Evolutionary conservation across 371 early-diverging fungal species (phyloP).

Genomic region (Rhizopus sp.): DNA sequence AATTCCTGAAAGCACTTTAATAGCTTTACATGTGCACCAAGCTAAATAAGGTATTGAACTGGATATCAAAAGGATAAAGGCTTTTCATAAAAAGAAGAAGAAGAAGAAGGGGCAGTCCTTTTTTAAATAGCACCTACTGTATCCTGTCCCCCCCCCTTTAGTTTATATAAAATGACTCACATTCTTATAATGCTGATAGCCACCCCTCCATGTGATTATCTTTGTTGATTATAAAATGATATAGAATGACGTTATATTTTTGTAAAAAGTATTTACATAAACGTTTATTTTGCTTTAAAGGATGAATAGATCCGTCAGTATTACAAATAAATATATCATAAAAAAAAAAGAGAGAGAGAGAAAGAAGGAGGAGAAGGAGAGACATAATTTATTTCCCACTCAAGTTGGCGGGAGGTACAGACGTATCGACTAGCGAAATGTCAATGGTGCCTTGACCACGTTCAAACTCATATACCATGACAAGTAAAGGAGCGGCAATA

Average conservation of each 20-base stretch:
- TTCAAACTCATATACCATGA: constrained; percentile 58
- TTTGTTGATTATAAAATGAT: not conserved
- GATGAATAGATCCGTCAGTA: not conserved
- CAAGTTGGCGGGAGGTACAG: not conserved
- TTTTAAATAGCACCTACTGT: too few relatives aligned
- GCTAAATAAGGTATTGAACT: too few relatives aligned
- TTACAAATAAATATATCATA: not conserved
- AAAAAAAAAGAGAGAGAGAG: not conserved
- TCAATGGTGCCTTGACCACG: constrained; percentile 49
- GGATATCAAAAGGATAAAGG: too few relatives aligned
- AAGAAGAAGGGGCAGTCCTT: too few relatives aligned
- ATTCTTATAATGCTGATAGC: not conserved
- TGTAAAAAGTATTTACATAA: constrained; percentile 1
- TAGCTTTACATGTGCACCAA: too few relatives aligned
- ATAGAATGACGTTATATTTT: not conserved
- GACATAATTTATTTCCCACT: not conserved
- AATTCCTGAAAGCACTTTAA: too few relatives aligned
- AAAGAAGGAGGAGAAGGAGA: not conserved
- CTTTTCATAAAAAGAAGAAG: too few relatives aligned
- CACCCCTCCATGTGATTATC: too few relatives aligned
- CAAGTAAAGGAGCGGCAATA: constrained; percentile 38
- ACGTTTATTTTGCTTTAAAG: not conserved
- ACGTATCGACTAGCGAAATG: constrained; percentile 20
- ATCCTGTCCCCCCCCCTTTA: too few relatives aligned
- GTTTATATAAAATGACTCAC: not conserved